Conservation (phyloP, 1,139 yeast genomes). For the Geotrichum aggregatum region DNA sequence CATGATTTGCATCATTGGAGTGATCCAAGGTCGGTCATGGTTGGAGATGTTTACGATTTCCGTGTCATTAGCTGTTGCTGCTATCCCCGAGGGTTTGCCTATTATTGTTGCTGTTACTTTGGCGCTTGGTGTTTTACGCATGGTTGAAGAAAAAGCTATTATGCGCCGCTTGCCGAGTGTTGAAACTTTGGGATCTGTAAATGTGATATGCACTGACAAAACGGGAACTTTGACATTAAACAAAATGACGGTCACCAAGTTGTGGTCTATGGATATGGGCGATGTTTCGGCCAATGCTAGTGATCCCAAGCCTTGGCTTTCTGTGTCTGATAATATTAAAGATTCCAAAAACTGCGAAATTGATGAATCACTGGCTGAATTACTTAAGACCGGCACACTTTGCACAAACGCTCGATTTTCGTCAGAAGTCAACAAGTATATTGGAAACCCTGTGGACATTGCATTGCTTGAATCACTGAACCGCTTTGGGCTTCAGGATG, state of each 20-base stretch:
- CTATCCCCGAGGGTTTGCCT: slow-evolving; percentile 96
- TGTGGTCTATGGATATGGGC: slow-evolving; percentile 76
- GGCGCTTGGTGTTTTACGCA: slow-evolving; percentile 89
- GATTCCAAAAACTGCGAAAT: slow-evolving; percentile 21
- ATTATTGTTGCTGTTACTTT: slow-evolving; percentile 94
- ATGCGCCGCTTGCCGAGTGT: slow-evolving; percentile 91
- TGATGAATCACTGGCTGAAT: slow-evolving; percentile 29
- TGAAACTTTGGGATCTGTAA: slow-evolving; percentile 92
- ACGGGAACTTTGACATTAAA: slow-evolving; percentile 96
- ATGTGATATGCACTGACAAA: slow-evolving; percentile 90
- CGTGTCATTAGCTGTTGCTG: slow-evolving; percentile 94
- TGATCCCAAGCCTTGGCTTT: slow-evolving; percentile 27
- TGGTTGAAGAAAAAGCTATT: slow-evolving; percentile 91
- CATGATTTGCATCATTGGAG: slow-evolving; percentile 77
- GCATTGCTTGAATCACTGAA: slow-evolving; percentile 75
- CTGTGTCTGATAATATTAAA: slow-evolving; percentile 22
- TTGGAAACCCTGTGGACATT: slow-evolving; percentile 93
- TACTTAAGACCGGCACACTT: slow-evolving; percentile 65
- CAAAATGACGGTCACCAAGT: slow-evolving; percentile 84
- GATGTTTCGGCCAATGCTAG: slow-evolving; percentile 35
- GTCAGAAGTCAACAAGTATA: slow-evolving; percentile 61
- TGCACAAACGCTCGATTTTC: slow-evolving; percentile 73
- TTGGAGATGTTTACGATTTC: slow-evolving; percentile 96
- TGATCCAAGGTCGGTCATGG: slow-evolving; percentile 88
- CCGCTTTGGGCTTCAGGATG: slow-evolving; percentile 68